Evolutionary conservation across 805 yeast genomes (phyloP).

Genomic region (Metschnikowia baotianmanensis): DNA sequence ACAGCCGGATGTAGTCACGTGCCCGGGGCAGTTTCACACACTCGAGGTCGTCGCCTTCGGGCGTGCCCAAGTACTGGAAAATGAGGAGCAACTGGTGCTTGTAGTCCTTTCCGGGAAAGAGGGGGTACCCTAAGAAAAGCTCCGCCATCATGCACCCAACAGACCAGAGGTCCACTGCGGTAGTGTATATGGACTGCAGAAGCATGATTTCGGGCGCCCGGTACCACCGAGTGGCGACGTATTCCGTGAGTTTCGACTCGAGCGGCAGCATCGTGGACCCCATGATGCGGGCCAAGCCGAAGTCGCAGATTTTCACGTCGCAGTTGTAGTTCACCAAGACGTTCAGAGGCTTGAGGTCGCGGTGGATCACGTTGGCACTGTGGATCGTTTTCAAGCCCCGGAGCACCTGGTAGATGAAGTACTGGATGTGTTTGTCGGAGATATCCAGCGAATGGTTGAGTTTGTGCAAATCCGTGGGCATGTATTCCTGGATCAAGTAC

Average conservation of each 20-base stretch:
- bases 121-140: conserved; percentile 56
- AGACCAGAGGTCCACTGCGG: conserved; percentile 79
- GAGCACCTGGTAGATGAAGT: conserved; percentile 66
- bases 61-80: conserved; percentile 69
- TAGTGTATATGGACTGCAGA: conserved; percentile 66
- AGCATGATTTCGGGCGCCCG: conserved; percentile 84
- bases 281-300: conserved; percentile 63
- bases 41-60: conserved; percentile 31
- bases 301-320: conserved; percentile 75
- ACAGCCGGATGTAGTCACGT: conserved; percentile 17
- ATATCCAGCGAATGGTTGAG: conserved; percentile 56
- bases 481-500: conserved; percentile 70
- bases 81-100: conserved; percentile 65
- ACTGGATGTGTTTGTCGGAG: conserved; percentile 67
- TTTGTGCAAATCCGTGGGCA: conserved; percentile 72
- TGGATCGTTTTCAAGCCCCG: conserved; percentile 72
- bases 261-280: conserved; percentile 38
- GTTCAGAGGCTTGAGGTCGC: conserved; percentile 78
- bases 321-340: conserved; percentile 65
- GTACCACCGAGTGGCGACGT: conserved; percentile 84
- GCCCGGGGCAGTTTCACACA: conserved; percentile 18
- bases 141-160: conserved; percentile 79
- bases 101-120: conserved; percentile 76
- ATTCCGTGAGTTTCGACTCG: conserved; percentile 63
- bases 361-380: conserved; percentile 68